Conservation (phyloP, 2,329 filamentous ascomycete genomes). For the Salinomyces thailandicus region DNA sequence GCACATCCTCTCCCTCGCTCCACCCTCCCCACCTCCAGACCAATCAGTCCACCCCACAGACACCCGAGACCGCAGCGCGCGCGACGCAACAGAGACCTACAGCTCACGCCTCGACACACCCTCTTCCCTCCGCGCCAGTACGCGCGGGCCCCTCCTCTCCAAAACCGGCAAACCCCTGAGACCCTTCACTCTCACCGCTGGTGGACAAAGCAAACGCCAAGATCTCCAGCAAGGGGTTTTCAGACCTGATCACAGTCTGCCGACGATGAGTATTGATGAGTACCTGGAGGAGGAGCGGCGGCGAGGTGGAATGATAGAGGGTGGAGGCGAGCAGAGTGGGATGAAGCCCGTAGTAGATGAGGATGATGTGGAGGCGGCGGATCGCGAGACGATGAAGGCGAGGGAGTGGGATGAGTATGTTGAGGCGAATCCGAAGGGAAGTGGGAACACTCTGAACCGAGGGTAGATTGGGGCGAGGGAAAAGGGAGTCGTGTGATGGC, state of each 20-base stretch:
- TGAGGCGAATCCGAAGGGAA: conserved; percentile 77
- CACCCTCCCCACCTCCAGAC: conserved; percentile 38
- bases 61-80: conserved; percentile 36
- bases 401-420: conserved; percentile 90
- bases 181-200: conserved; percentile 68
- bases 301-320: conserved; percentile 81
- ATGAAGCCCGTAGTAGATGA: conserved; percentile 67
- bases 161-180: conserved; percentile 73
- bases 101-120: conserved; percentile 66
- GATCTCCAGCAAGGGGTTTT: conserved; percentile 75
- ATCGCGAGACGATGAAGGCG: conserved; percentile 86
- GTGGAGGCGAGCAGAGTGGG: conserved; percentile 67
- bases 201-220: conserved; percentile 46
- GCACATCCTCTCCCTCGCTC: conserved; percentile 68
- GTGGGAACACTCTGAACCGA: conserved; percentile 74
- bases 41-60: conserved; percentile 29
- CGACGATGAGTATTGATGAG: conserved; percentile 96
- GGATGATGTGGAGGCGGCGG: conserved; percentile 78
- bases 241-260: conserved; percentile 79
- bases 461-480: conserved; percentile 39
- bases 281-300: conserved; percentile 85
- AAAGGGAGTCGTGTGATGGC: no score
- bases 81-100: conserved; percentile 43
- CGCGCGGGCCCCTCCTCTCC: conserved; percentile 59
- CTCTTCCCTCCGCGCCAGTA: conserved; percentile 40